Evolutionary conservation across 768 basidiomycete species (phyloP), one percentile per base, ranked within the genome.

Genomic region (Leucocoprinus leucothites): DNA sequence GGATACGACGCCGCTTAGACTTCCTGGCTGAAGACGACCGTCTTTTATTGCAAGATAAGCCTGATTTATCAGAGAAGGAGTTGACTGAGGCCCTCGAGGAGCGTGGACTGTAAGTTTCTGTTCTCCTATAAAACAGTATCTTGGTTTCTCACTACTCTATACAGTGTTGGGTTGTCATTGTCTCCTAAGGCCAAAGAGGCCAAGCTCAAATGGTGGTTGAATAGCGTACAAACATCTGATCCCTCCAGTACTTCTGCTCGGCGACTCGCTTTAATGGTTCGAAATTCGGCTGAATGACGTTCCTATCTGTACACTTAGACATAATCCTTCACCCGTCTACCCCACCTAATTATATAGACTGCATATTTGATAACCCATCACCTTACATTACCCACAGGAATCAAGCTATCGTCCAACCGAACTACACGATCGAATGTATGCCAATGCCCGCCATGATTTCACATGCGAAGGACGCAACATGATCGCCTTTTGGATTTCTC

Each of bases 21-120:
- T 80, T 78, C 57, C 65, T 93, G 54, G 65, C 77, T 1, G 65
- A 74, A 47, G 91, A 94, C 59, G 91, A 94, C 64, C 68, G 67
- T 19, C 70, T 85, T n/a, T 69, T 93, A 40, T 60, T 73, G 13
- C 73, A 72, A 34, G 86, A 87, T 60, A 72, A 70, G 1, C 66
- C 69, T 21, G 62, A 65, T 28, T 66, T 94, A 43, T 79, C 81
- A 2, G 64, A 71, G 18, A 71, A 73, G 3, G 87, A 86, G 59
- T 71, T 91, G 5, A 71, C 75, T 25, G 81, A 88, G 53, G 86
- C 88, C 3, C 74, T 93, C 13, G 73, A 80, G 56, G 90, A 91
- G 66, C 84, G 91, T 57, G 91, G 87, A 62, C 76, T 91, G 91
- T 92, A 65, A 65, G 88, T 14, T 34, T 45, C n/a, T 35, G 21